Conservation (phyloP, 768 basidiomycete species). For the Pleurotus giganteus region DNA sequence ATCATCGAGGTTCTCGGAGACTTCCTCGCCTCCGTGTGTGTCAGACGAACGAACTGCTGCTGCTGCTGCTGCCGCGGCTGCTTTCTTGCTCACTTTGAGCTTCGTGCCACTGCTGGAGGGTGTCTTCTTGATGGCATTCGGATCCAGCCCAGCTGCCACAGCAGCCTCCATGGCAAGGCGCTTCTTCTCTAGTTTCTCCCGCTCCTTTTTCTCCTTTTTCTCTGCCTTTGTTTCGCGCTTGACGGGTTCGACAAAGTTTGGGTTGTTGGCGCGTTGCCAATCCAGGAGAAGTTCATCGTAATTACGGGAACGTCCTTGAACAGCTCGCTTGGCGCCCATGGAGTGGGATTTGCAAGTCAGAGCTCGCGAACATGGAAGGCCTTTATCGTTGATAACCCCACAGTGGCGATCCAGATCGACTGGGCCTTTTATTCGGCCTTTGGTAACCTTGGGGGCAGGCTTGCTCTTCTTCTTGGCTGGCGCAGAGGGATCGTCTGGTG, state of each 20-base stretch:
- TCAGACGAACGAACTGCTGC: conserved; percentile 49
- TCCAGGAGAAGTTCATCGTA: conserved; percentile 90
- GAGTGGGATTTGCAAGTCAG: conserved; percentile 98
- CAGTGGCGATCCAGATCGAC: conserved; percentile 92
- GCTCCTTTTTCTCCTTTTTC: conserved; percentile 80
- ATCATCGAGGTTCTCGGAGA: conserved; percentile 70
- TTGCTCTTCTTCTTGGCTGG: conserved; percentile 80
- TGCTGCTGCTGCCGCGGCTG: conserved; percentile 42
- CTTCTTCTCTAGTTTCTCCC: conserved; percentile 83
- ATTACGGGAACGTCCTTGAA: conserved; percentile 75
- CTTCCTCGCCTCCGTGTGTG: conserved; percentile 48
- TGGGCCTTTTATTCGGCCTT: conserved; percentile 80
- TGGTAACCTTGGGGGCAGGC: conserved; percentile 66
- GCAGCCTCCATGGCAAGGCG: conserved; percentile 68
- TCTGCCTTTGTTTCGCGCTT: conserved; percentile 86
- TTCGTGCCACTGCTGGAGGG: conserved; percentile 39
- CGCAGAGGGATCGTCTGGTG: conserved; percentile 57
- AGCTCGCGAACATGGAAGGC: conserved; percentile 87
- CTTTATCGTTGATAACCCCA: conserved; percentile 96
- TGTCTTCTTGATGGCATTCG: conserved; percentile 34
- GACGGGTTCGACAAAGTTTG: conserved; percentile 85
- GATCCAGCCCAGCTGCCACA: conserved; percentile 54
- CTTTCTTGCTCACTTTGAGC: conserved; percentile 68
- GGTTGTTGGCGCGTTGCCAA: conserved; percentile 87
- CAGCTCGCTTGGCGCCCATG: conserved; percentile 94